Base-by-base conservation (phyloP, 345 rosid species). In the Populus simonii region DNA sequence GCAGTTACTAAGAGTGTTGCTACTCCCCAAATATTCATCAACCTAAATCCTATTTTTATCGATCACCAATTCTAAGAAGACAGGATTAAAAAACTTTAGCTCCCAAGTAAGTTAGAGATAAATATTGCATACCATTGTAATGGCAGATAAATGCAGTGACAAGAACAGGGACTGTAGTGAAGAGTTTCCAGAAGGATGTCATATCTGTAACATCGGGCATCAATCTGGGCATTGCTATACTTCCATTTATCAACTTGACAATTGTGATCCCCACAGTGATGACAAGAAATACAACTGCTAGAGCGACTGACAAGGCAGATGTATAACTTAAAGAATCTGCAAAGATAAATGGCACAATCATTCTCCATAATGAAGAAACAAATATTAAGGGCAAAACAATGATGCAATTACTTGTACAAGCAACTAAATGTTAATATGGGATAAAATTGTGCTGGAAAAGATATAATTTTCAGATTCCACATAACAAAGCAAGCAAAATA, bases 271-370 rank as follows among this genome's bases (percentile, higher is more conserved):
- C 93, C 63, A 88, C 87, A 47, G 90, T 90, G 74, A 93, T 89
- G 59, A 91, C 84, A 75, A 96, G 93, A 85, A 92, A 96, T 16
- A 88, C 90, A 80, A 90, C 89, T 59, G 98, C 99, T 63, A 96
- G 83, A 8, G 84, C 94, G 75, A 96, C 90, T 5, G 98, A 96
- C 76, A 91, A 73, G 69, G 97, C 97, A 59, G 99, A 96, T 69
- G 98, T 89, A 86, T 79, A 86, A n/a, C 93, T 91, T 86, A 96
- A 86, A 25, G 97, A 92, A 89, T 93, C 99, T 96, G 91, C 89
- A 85, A 80, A 85, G 70, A 38, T 31, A 78, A 73, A 74, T 72
- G 16, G 75, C 70, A 73, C 15, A 73, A 70, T 53, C 82, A 79
- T 39, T 72, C 69, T 25, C 36, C 78, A 20, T 17, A 12, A 22